Base-by-base conservation (phyloP, 192 early-diverging fungal genomes). In the Geranomyces michiganensis region DNA sequence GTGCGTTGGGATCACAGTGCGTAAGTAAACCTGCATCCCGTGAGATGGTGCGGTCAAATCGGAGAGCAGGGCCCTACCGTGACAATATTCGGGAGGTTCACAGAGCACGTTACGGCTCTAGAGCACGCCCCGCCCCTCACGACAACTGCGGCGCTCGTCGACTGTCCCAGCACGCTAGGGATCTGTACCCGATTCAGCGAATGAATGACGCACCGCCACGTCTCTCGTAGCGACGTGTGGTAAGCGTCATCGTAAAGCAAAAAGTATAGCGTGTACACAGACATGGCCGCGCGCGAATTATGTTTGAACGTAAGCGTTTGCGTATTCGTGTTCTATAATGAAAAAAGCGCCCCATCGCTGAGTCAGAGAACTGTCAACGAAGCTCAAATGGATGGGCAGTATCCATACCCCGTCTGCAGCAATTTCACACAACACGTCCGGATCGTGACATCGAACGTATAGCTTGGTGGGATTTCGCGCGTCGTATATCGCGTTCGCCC, bases 181-280 rank as follows among this genome's bases (percentile, higher is more conserved):
- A 86, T 32, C 64, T 86, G 82, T 47, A 84, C 21, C 70, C 76
- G 66, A 64, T 76, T 55, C 32, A 83, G 55, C 26, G 79, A 65
- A 66, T 85, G 84, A 9, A 85, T 55, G 46, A 73, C 66, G 29
- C 81, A 59, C 44, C 76, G 68, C 79, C 79, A 82, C 10, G 81
- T 77, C 53, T 75, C 81, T 48, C 36, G 32, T 3, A 85, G 70
- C 12, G 72, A 68, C 5, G 77, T 76, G 56, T 78, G 77, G 67
- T 68, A 81, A 7, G 81, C 78, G 56, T 85, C 84, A 55, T 76
- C 30, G 65, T 80, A 85, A 26, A 85, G 41, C 3, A 83, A 49
- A 68, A 83, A 81, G 65, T 83, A 83, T 8, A 82, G 41, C 27
- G 58, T 60, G 26, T 60, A 33, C 12, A 32, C 29, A 21, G 73